Conservation (phyloP, 306 rosid species). For the peach (Prunus persica) region DNA sequence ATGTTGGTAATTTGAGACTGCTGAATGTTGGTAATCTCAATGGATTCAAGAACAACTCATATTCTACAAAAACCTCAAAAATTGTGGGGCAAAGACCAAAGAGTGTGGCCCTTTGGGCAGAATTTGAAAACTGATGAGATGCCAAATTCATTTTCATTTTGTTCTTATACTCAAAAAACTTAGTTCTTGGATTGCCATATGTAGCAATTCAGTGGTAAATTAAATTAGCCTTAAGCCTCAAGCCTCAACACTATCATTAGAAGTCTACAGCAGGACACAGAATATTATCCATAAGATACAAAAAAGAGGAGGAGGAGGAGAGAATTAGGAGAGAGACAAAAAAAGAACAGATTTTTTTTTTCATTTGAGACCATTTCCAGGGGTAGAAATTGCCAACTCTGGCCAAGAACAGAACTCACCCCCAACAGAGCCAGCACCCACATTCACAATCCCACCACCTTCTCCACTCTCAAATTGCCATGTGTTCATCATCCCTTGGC, state of each 20-base stretch:
- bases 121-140: neutral
- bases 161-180: neutral
- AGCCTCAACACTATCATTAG: neutral
- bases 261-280: neutral
- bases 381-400: conserved; percentile 83
- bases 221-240: neutral
- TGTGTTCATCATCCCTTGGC: conserved; percentile 38
- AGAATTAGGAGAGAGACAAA: neutral
- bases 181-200: neutral
- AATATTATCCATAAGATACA: conserved; percentile 8
- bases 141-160: neutral
- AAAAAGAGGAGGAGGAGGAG: neutral
- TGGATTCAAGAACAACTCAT: neutral
- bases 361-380: conserved; percentile 73
- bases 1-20: neutral
- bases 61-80: neutral
- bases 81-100: too few species aligned
- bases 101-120: neutral
- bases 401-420: conserved; percentile 91
- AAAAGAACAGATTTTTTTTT: neutral
- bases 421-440: conserved; percentile 13
- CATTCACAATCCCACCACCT: conserved; percentile 40
- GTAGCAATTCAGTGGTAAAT: neutral
- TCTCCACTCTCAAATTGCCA: conserved; percentile 83
- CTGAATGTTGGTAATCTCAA: neutral